A percentile compares a stretch with the other conserved stretches of the same genome.
Evolutionary conservation across 2,329 filamentous ascomycete species (phyloP).

Genomic region (Graphiopsis chlorocephala): DNA sequence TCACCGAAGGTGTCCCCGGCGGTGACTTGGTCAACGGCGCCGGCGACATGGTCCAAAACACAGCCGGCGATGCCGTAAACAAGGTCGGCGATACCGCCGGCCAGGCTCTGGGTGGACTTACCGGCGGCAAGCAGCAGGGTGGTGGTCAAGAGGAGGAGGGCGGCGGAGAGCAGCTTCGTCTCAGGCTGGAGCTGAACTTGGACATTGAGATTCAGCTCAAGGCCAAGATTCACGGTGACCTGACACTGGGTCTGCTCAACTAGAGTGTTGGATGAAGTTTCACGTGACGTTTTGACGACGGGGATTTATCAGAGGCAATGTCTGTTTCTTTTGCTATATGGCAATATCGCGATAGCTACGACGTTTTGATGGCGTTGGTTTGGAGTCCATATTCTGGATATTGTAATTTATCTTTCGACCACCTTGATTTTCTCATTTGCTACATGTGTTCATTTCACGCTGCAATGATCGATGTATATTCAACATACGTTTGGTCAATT

Average conservation of each 20-base stretch:
- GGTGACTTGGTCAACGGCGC: slow-evolving; percentile 53
- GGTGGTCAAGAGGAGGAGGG: slow-evolving; percentile 35
- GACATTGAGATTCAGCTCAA: slow-evolving; percentile 63
- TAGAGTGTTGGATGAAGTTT: slow-evolving; percentile 19
- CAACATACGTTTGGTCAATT: no score
- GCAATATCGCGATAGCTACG: slow-evolving; percentile 1
- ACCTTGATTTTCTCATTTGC: not conserved
- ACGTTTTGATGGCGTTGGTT: slow-evolving; percentile 11
- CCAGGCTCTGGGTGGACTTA: slow-evolving; percentile 48
- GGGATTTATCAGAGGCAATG: not conserved
- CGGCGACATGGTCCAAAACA: slow-evolving; percentile 55
- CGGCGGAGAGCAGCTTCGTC: slow-evolving; percentile 52
- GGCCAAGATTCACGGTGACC: slow-evolving; percentile 63
- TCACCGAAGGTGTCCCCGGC: slow-evolving; percentile 54
- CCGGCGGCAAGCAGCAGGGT: slow-evolving; percentile 38
- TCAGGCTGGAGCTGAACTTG: slow-evolving; percentile 59
- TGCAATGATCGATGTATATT: not conserved
- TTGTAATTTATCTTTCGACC: slow-evolving; percentile 9
- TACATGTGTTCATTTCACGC: not conserved
- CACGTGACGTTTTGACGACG: slow-evolving; percentile 7
- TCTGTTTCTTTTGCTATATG: not conserved
- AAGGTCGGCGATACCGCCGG: slow-evolving; percentile 45
- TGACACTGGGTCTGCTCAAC: slow-evolving; percentile 55
- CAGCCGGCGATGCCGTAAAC: slow-evolving; percentile 47
- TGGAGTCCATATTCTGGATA: slow-evolving; percentile 11